Percentiles rank a stretch among this genome's conserved stretches.
phyloP scores from a whole-genome alignment of 768 basidiomycete species.

The Macrolepiota dolichaula region DNA sequence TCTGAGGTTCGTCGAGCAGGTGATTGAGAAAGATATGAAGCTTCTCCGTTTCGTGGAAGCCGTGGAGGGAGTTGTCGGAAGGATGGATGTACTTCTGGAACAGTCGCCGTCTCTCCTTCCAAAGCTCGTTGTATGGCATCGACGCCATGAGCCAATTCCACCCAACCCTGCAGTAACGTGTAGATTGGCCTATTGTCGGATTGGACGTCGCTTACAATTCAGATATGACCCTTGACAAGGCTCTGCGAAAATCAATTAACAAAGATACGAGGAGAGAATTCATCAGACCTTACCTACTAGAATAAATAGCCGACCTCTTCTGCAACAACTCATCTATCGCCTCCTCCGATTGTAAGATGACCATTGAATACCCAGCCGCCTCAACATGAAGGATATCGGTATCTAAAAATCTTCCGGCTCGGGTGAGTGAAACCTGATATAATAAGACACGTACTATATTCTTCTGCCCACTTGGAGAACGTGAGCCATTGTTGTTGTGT shows the following conservation, averaged over 20 bases:
- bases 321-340: constrained; percentile 19
- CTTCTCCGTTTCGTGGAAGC: constrained; percentile 18
- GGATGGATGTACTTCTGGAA: constrained; percentile 24
- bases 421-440: too few relatives aligned
- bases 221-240: constrained; percentile 10
- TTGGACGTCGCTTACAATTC: constrained; percentile 6
- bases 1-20: constrained; percentile 18
- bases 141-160: constrained; percentile 18
- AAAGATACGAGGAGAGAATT: too few relatives aligned
- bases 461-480: constrained; percentile 36
- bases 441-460: constrained; percentile 26
- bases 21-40: constrained; percentile 20
- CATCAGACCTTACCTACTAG: constrained; percentile 13
- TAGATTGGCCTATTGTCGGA: neutral
- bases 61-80: constrained; percentile 16
- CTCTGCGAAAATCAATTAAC: neutral
- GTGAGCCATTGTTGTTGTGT: constrained; percentile 37
- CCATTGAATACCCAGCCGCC: constrained; percentile 14
- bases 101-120: constrained; percentile 20
- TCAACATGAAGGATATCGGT: constrained; percentile 16
- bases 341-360: constrained; percentile 17
- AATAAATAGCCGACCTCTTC: constrained; percentile 17
- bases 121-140: constrained; percentile 20
- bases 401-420: neutral
- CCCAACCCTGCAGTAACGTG: constrained; percentile 16